A percentile compares a stretch with the other conserved stretches of the same genome.
Evolutionary conservation across 257 asterid genomes (phyloP).

Genomic region (Salvia hispanica): DNA sequence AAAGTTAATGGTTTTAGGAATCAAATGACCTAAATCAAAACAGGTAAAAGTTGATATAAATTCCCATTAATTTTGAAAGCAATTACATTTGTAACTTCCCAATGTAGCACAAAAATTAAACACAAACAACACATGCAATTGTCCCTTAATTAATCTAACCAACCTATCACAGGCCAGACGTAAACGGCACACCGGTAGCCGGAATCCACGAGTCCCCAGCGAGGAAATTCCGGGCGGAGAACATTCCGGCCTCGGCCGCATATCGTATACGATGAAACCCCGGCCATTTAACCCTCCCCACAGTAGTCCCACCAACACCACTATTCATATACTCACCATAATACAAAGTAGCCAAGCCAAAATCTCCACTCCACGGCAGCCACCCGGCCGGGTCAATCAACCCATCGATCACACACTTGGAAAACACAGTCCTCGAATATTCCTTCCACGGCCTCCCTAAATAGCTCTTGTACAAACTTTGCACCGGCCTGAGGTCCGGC

Average conservation of each 20-base stretch:
- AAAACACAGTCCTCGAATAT: conserved; percentile 50
- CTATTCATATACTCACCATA: conserved; percentile 58
- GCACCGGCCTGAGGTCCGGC: conserved; percentile 19
- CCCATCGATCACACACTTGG: conserved; percentile 40
- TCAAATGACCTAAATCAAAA: too few species aligned
- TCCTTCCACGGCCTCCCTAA: conserved; percentile 66
- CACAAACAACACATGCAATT: background rate
- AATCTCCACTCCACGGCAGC: conserved; percentile 58
- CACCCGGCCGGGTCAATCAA: conserved; percentile 56
- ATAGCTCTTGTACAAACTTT: conserved; percentile 30
- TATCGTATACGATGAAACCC: conserved; percentile 46
- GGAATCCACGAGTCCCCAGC: conserved; percentile 66
- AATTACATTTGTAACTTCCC: too few species aligned
- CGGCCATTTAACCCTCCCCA: conserved; percentile 55
- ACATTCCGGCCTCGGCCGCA: conserved; percentile 43
- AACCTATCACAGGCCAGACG: conserved; percentile 35
- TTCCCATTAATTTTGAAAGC: too few species aligned
- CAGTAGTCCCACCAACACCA: conserved; percentile 47
- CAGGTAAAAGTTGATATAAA: too few species aligned
- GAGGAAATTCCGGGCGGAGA: conserved; percentile 49
- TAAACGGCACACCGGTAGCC: conserved; percentile 54
- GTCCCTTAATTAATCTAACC: background rate
- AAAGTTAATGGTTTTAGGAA: too few species aligned
- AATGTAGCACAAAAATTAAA: too few species aligned
- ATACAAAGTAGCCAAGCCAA: conserved; percentile 49